Base-by-base conservation (phyloP, 2,329 filamentous ascomycete species). In the Metarhizium humberi region DNA sequence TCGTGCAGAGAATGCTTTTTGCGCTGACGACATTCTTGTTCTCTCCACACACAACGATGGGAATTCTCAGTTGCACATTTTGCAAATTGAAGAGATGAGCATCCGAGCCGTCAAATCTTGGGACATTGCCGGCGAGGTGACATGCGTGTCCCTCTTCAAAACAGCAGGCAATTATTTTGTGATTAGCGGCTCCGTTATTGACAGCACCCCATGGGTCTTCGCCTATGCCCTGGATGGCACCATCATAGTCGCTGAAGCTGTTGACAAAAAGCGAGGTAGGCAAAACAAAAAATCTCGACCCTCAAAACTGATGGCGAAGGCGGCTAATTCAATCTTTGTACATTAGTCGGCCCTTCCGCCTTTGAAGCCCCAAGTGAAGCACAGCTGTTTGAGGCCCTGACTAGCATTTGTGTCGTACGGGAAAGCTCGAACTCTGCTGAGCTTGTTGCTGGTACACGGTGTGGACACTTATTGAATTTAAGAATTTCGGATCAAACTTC, bases 401-500 rank as follows among this genome's bases (percentile, higher is more conserved):
- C 75, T 8, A 79, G 75, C 54, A 69, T 81, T 40, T 68, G 70
- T 34, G 57, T 63, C 45, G 60, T 73, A 7, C 61, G 63, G 2
- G 64, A 71, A 53, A 59, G 58, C 3, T 46, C 53, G 2, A 57
- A 64, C 13, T 63, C 62, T 6, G 61, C 66, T 0, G 62, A 70
- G 14, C 52, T 81, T 2, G 62, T 75, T 4, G 62, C 73, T 8
- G 80, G 80, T 8, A 81, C 78, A 30, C 73, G 78, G 53, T 77
- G 76, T 55, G 81, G 81, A 1, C 73, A 79, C 40, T 64, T 82
- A 2, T 63, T 79, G 32, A 78, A 71, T 0, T 54, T 79, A 30
- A 61, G 61, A 16, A 45, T 69, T 6, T 60, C 58, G 4, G 56
- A 55, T 25, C 47, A 62, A 7, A 53, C 56, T 3, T 55, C 60